Evolutionary conservation across 2,329 filamentous ascomycete species (phyloP), one percentile per base, ranked within the genome.

Genomic region (Bimuria novae-zelandiae): DNA sequence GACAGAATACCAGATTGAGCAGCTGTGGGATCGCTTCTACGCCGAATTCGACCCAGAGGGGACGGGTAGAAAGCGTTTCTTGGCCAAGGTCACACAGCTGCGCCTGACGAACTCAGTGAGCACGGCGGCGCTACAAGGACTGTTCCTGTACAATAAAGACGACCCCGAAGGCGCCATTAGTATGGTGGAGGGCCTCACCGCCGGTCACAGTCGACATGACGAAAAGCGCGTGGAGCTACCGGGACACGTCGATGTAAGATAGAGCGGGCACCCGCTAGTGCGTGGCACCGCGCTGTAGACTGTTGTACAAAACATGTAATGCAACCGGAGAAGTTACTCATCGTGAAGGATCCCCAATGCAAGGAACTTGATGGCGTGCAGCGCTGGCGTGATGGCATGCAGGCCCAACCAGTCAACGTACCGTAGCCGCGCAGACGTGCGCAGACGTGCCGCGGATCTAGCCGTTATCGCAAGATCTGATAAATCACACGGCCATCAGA

Each of bases 21-120:
- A 88, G 73, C 89, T 99, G 77, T 99, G 93, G 92, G 89, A 95
- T 72, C 86, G 94, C 17, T 99, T 97, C 77, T 99, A 97, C 68
- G 89, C 89, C 3, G 90, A 95, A 29, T 78, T 90, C 21, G 92
- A 96, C 67, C 61, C 65, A 0, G 82, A 85, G 49, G 85, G 86
- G 14, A 73, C 76, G 5, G 83, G 85, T 17, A 85, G 86, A 64
- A 76, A 82, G 63, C 78, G 82, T 16, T 97, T 99, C 76, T 75
- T 97, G 59, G 69, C 80, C 19, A 84, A 84, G 55, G 82, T 96
- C 11, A 82, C 85, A 39, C 81, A 86, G 43, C 77, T 94, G 14
- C 88, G 88, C 0, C 74, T 97, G 22, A 84, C 95, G 48, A 82
- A 85, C 16, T 79, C 83, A 46, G 79, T 91, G 14, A 97, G 92